Evolutionary conservation across 106 monocot genomes (phyloP), one percentile per base, ranked within the genome.

Genomic region (Xerophyta viscosa): DNA sequence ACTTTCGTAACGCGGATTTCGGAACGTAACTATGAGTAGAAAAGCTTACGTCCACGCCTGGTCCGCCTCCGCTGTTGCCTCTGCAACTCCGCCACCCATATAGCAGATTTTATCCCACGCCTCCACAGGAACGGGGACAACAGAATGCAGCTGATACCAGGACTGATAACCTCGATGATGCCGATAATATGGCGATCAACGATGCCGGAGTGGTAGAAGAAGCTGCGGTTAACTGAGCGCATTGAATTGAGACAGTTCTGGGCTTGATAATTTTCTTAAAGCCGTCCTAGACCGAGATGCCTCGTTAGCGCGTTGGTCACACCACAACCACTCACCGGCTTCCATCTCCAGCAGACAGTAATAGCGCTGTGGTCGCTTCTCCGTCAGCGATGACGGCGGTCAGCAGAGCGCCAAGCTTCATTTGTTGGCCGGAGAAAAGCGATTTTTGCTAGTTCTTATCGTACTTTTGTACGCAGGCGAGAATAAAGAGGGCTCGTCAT

Each of bases 291-390:
- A 54, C 53, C 11, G 83, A 67, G 9, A 84, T 15, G 20, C 92
- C 87, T 74, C 78, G 77, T 66, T 65, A 43, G 63, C 30, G 17
- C 49, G 58, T 64, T 88, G 87, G 48, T 80, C 74, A 3, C 74
- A 68, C 93, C 93, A 93, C 13, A 87, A 93, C 93, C 93, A 93
- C 64, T 88, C 87, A 18, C 44, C 48, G 7, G 93, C 83, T 67
- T 93, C 87, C 59, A 84, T 88, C 75, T 93, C 88, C 47, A 93
- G 77, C 15, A 87, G 63, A 87, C 93, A 93, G 61, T 75, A 80
- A 12, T 29, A 58, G 27, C 50, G 57, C 6, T 47, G n/a, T n/a
- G n/a, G n/a, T n/a, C n/a, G n/a, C n/a, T n/a, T n/a, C n/a, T n/a
- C n/a, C n/a, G n/a, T n/a, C n/a, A n/a, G n/a, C n/a, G n/a, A n/a